Conservation (phyloP, 352 stramenopile species). For the Plasmopara halstedii region DNA sequence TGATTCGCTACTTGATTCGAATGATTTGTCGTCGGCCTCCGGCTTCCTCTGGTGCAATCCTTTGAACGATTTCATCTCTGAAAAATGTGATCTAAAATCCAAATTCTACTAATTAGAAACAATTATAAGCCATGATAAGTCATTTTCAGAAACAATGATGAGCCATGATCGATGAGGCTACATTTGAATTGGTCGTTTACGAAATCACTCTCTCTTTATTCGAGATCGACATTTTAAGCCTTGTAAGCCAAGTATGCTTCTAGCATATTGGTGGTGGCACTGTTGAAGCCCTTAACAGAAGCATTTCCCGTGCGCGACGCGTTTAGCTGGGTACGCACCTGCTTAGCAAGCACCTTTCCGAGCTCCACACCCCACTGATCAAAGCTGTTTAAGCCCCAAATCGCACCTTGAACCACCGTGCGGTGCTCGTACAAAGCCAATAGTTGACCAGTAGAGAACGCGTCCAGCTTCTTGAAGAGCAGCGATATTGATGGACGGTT, state of each 20-base stretch:
- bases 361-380: conserved; percentile 98
- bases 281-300: conserved; percentile 92
- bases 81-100: too few species aligned
- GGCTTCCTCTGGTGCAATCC: conserved; percentile 3
- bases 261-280: conserved; percentile 88
- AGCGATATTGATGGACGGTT: conserved; percentile 96
- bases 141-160: too few species aligned
- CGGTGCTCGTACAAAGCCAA: conserved; percentile 98
- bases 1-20: neutral
- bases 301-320: conserved; percentile 67
- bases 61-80: too few species aligned
- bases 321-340: conserved; percentile 88
- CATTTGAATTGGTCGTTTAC: too few species aligned
- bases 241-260: conserved; percentile 88
- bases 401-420: conserved; percentile 94
- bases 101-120: too few species aligned
- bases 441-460: conserved; percentile 93
- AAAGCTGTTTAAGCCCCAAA: conserved; percentile 98
- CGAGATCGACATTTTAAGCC: conserved; percentile 35
- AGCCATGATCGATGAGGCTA: too few species aligned
- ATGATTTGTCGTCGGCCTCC: neutral
- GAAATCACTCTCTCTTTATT: too few species aligned
- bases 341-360: conserved; percentile 96
- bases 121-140: too few species aligned
- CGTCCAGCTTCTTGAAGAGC: conserved; percentile 94